These are phyloP conservation scores for Verticillium longisporum DNA, from an alignment of 2,329 filamentous ascomycete species.

Conservation along the genomic window DNA sequence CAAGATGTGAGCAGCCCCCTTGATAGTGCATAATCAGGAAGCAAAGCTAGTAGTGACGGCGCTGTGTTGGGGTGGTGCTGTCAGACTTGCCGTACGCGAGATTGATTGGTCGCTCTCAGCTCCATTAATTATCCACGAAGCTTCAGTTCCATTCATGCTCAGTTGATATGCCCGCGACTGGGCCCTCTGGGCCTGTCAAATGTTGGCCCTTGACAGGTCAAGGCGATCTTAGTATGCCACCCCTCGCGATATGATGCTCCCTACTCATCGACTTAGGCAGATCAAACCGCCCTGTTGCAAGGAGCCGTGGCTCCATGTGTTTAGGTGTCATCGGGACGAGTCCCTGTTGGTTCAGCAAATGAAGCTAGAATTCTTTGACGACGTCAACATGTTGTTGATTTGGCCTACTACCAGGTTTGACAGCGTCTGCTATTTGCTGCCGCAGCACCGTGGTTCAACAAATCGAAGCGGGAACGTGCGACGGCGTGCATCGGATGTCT, in stretches of 20 bases:
- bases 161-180: background rate
- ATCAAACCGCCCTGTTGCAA: background rate
- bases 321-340: background rate
- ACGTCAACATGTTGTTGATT: background rate
- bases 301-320: background rate
- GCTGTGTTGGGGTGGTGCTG: background rate
- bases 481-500: background rate
- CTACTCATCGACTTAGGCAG: background rate
- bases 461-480: background rate
- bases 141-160: background rate
- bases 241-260: background rate
- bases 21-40: background rate
- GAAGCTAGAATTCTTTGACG: background rate
- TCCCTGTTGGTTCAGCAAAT: background rate
- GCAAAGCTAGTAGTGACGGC: background rate
- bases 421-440: background rate
- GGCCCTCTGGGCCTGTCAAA: background rate
- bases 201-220: background rate
- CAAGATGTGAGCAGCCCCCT: background rate
- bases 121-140: background rate
- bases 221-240: background rate
- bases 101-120: background rate
- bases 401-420: background rate
- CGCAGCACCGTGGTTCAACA: background rate
- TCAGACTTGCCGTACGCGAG: background rate